Evolutionary conservation across 2,329 filamentous ascomycete species (phyloP).

Genomic region (Botrytis aclada): DNA sequence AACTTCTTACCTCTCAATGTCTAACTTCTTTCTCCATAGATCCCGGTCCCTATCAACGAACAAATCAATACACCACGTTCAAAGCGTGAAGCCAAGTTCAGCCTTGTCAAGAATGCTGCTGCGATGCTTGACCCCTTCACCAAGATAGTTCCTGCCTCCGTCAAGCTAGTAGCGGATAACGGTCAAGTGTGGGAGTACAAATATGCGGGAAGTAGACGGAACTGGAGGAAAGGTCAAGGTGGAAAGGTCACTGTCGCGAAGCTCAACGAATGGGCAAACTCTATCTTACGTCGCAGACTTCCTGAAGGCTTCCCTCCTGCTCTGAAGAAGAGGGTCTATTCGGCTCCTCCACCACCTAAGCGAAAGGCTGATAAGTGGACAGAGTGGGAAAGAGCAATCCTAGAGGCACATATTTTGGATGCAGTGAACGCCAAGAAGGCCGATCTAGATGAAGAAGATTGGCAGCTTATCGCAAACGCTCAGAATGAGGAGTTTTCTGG

Average conservation of each 20-base stretch:
- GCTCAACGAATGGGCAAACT: slow-evolving; percentile 10
- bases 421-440: neutral
- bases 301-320: neutral
- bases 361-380: slow-evolving; percentile 11
- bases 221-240: neutral
- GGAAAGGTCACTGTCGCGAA: neutral
- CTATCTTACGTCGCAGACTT: slow-evolving; percentile 10
- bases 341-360: neutral
- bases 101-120: neutral
- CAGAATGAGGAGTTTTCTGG: neutral
- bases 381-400: neutral
- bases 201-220: neutral
- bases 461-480: neutral
- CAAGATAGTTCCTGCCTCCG: neutral
- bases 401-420: neutral
- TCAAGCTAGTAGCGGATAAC: neutral
- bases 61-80: neutral
- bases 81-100: neutral
- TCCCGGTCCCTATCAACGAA: neutral
- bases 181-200: slow-evolving; percentile 2
- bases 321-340: neutral
- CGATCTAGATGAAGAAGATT: neutral
- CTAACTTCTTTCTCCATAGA: neutral
- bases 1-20: neutral
- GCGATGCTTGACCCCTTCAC: neutral